Base-by-base conservation (phyloP, 805 yeast species). In the Cyberlindnera amylophila region DNA sequence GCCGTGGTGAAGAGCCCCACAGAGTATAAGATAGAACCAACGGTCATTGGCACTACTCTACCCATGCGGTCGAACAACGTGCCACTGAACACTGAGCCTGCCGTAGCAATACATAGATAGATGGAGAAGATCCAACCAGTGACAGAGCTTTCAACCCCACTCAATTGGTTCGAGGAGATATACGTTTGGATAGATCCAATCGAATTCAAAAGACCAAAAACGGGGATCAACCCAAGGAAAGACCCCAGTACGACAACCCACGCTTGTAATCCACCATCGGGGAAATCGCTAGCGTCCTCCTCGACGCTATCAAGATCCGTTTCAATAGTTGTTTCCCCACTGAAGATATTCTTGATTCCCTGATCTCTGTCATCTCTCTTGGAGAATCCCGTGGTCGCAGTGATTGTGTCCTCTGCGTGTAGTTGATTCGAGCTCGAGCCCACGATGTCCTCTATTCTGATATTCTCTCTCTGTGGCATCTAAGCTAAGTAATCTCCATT, bases 111-210 rank as follows among this genome's bases (percentile, higher is more conserved):
- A 6, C 76, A 69, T 45, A 76, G 56, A 54, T 73, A 80, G 18
- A 82, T 64, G 6, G 88, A 81, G 53, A 82, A 82, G 42, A 82
- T 76, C 86, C 87, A 80, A 13, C 55, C 57, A 3, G 85, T 72
- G 3, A 75, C 67, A 1, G 83, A 70, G 1, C 77, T 66, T 4
- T 75, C 63, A 1, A 70, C 68, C 23, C 67, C 55, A 5, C 65
- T 68, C 51, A 82, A 63, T 58, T 82, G 89, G 59, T 82, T 57
- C 24, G 55, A 50, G 1, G 69, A 70, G 4, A 82, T 72, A 52
- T 82, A 81, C 0, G 84, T 72, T 59, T 82, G 82, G 31, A 82
- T 69, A 0, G 82, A 82, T 42, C 90, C 88, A 23, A 78, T 65
- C 0, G 84, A 67, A 50, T 81, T 81, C 45, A 79, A 61, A 30